phyloP scores from a whole-genome alignment of 2,329 filamentous ascomycete species.

The Lecanicillium sp. region DNA sequence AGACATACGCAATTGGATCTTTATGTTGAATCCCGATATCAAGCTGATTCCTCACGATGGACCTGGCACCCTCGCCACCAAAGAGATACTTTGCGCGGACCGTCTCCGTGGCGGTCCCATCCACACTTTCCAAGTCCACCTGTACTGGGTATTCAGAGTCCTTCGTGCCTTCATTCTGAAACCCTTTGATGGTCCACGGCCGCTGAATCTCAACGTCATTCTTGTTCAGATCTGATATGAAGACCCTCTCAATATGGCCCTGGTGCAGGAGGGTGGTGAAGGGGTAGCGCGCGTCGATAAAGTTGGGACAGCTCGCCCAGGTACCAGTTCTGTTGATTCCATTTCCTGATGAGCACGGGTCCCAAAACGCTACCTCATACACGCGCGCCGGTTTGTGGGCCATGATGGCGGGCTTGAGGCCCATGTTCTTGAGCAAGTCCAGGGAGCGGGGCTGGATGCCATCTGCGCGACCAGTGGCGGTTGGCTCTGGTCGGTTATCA shows the following conservation, averaged over 20 bases:
- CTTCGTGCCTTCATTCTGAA: constrained; percentile 47
- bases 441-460: constrained; percentile 87
- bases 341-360: constrained; percentile 45
- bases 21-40: constrained; percentile 65
- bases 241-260: constrained; percentile 62
- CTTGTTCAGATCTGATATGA: constrained; percentile 58
- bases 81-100: constrained; percentile 64
- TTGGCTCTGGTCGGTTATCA: constrained; percentile 82
- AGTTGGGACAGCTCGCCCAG: constrained; percentile 84
- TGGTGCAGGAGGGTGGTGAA: constrained; percentile 67
- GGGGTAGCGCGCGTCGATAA: constrained; percentile 65
- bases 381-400: constrained; percentile 79
- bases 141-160: constrained; percentile 68
- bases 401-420: constrained; percentile 82
- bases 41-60: constrained; percentile 55
- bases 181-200: constrained; percentile 57
- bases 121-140: constrained; percentile 68
- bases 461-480: constrained; percentile 77
- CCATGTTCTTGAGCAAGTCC: constrained; percentile 83
- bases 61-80: constrained; percentile 63
- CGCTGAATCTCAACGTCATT: constrained; percentile 54
- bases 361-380: constrained; percentile 70
- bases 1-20: constrained; percentile 63
- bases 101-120: constrained; percentile 62
- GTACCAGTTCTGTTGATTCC: constrained; percentile 60